Percentiles rank a stretch among this genome's conserved stretches.
Evolutionary conservation across 139 green algal genomes (phyloP).

Genomic region (Edaphochlamys debaryana): DNA sequence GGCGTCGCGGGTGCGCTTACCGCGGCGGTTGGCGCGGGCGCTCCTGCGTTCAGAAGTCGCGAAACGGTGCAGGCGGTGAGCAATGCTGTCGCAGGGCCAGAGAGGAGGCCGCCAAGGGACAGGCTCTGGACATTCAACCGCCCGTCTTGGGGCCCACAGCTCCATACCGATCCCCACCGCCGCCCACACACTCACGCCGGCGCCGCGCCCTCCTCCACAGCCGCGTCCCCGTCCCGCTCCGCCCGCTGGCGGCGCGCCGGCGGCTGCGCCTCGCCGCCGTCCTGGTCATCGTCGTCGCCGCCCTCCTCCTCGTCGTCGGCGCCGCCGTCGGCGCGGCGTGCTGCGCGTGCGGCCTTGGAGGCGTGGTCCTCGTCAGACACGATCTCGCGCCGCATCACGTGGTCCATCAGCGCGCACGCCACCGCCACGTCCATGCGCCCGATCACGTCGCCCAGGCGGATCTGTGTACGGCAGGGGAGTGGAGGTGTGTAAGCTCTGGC

Average conservation of each 20-base stretch:
- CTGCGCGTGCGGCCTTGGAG: not conserved
- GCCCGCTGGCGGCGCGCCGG: too few species aligned
- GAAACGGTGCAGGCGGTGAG: too few species aligned
- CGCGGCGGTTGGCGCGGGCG: not conserved
- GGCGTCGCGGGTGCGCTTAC: not conserved
- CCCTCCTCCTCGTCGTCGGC: constrained; percentile 3
- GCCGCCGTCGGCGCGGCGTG: not conserved
- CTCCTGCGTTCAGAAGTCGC: too few species aligned
- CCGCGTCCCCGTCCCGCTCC: constrained; percentile 8
- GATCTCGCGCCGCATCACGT: constrained; percentile 40
- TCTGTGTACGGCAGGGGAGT: not conserved
- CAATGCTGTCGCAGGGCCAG: too few species aligned
- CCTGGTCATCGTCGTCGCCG: not conserved
- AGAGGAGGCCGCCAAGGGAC: too few species aligned
- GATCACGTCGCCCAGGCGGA: constrained; percentile 52
- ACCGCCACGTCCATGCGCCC: constrained; percentile 40
- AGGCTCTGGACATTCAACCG: too few species aligned
- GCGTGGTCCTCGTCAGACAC: constrained; percentile 27
- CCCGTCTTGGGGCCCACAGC: too few species aligned
- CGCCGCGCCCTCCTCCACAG: not conserved
- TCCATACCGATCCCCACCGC: too few species aligned
- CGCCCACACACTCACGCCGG: constrained; percentile 12
- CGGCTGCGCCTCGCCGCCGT: not conserved
- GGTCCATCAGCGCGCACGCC: constrained; percentile 27
- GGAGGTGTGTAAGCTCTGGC: too few species aligned